Percentiles rank a stretch among this genome's conserved stretches.
Conservation (phyloP, 805 yeast genomes). For the Myxozyma neotropica region DNA sequence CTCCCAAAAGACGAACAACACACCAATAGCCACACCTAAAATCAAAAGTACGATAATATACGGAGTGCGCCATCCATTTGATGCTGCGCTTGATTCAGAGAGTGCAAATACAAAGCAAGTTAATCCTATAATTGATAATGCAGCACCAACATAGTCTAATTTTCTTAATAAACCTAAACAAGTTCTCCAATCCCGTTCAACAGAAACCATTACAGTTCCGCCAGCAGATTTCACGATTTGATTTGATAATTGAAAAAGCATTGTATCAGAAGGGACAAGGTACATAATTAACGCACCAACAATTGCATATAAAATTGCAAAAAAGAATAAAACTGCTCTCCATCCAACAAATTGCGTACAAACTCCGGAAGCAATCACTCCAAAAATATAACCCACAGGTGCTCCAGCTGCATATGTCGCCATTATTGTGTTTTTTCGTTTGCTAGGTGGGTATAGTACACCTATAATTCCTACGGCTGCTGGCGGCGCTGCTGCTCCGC, state of each 20-base stretch:
- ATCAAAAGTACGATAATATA: conserved; percentile 51
- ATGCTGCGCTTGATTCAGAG: conserved; percentile 49
- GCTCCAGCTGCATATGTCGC: conserved; percentile 52
- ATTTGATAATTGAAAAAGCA: background rate
- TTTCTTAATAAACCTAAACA: conserved; percentile 28
- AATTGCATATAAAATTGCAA: conserved; percentile 45
- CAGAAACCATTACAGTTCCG: conserved; percentile 43
- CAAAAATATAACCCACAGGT: conserved; percentile 51
- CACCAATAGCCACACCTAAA: conserved; percentile 45
- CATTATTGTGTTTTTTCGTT: conserved; percentile 18
- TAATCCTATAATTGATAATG: conserved; percentile 47
- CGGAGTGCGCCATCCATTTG: conserved; percentile 50
- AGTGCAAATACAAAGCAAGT: conserved; percentile 50
- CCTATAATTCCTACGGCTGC: conserved; percentile 53
- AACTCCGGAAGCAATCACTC: conserved; percentile 50
- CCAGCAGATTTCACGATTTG: conserved; percentile 9
- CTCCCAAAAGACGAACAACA: conserved; percentile 47
- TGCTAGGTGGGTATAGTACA: conserved; percentile 36
- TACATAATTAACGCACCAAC: conserved; percentile 36
- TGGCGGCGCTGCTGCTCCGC: conserved; percentile 50
- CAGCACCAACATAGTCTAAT: conserved; percentile 51
- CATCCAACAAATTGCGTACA: conserved; percentile 47
- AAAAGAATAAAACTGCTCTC: conserved; percentile 49
- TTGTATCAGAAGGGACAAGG: conserved; percentile 45
- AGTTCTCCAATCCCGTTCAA: conserved; percentile 40